phyloP scores from a whole-genome alignment of 2,329 filamentous ascomycete genomes.

The Lasiodiplodia citricola region DNA sequence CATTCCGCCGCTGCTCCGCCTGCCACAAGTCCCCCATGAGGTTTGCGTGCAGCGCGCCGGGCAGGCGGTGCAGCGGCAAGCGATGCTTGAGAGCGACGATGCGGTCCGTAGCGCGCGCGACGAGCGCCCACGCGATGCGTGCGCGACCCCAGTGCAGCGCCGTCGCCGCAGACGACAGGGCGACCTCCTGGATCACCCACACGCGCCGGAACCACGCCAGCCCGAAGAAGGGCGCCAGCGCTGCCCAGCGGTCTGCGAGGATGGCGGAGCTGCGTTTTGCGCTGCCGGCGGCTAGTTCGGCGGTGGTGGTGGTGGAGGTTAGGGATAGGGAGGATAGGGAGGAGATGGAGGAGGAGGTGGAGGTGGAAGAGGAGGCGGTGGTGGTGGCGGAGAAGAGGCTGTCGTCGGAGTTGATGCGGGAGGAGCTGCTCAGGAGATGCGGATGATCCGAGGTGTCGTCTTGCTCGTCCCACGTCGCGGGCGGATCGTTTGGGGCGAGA shows the following conservation, averaged over 20 bases:
- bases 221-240: neutral
- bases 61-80: constrained; percentile 23
- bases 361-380: neutral
- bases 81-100: constrained; percentile 23
- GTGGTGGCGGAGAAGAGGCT: neutral
- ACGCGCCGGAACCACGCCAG: constrained; percentile 16
- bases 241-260: neutral
- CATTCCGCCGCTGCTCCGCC: neutral
- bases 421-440: neutral
- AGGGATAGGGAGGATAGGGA: too few relatives aligned
- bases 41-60: constrained; percentile 28
- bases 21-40: constrained; percentile 26
- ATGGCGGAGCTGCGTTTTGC: neutral
- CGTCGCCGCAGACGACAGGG: neutral
- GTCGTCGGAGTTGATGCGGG: neutral
- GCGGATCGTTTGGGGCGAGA: neutral
- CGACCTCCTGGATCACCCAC: constrained; percentile 22
- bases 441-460: neutral
- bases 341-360: neutral
- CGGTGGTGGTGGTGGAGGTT: neutral
- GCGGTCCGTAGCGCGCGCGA: neutral
- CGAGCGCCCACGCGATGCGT: neutral
- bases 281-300: neutral
- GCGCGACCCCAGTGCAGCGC: neutral
- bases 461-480: neutral